A percentile compares a stretch with the other conserved stretches of the same genome.
These are phyloP conservation scores for Ogataea polymorpha DNA, from an alignment of 805 yeast species.

Conservation along the genomic window DNA sequence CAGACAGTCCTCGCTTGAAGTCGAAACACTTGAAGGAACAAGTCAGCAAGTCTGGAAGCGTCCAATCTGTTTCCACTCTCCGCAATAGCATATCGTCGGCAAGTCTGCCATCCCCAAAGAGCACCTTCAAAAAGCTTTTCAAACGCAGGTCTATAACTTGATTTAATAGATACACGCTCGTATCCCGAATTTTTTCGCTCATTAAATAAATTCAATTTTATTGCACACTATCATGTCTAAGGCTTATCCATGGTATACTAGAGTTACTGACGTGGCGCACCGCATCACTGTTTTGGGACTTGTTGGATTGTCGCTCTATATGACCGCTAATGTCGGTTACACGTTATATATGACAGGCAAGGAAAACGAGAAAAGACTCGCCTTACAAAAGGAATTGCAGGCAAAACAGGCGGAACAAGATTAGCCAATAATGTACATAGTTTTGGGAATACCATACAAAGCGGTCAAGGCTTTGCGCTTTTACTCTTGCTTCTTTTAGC, in stretches of 20 bases:
- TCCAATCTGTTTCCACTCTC: conserved; percentile 14
- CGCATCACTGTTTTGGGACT: conserved; percentile 68
- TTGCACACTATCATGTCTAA: conserved; percentile 34
- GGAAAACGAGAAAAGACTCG: conserved; percentile 44
- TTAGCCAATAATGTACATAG: conserved; percentile 13
- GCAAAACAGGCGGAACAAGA: conserved; percentile 26
- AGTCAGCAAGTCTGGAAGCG: conserved; percentile 16
- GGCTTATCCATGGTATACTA: conserved; percentile 72
- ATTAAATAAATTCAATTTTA: conserved; percentile 3
- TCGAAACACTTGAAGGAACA: conserved; percentile 9
- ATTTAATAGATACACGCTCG: conserved; percentile 7
- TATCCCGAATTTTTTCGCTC: conserved; percentile 1
- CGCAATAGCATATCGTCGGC: conserved; percentile 2
- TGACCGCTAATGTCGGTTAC: conserved; percentile 50
- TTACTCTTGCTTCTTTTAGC: conserved; percentile 3
- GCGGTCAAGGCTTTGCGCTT: conserved; percentile 1
- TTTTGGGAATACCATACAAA: conserved; percentile 1
- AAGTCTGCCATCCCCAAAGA: conserved; percentile 11
- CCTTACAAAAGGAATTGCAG: conserved; percentile 30
- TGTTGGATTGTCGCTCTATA: conserved; percentile 50
- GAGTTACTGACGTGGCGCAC: conserved; percentile 67
- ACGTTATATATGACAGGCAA: conserved; percentile 52
- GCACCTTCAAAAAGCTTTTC: conserved; percentile 23
- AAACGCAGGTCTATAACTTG: conserved; percentile 11
- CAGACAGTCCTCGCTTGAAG: neutral